Base-by-base conservation (phyloP, 2,329 filamentous ascomycete genomes). In the Lecanicillium sp. region DNA sequence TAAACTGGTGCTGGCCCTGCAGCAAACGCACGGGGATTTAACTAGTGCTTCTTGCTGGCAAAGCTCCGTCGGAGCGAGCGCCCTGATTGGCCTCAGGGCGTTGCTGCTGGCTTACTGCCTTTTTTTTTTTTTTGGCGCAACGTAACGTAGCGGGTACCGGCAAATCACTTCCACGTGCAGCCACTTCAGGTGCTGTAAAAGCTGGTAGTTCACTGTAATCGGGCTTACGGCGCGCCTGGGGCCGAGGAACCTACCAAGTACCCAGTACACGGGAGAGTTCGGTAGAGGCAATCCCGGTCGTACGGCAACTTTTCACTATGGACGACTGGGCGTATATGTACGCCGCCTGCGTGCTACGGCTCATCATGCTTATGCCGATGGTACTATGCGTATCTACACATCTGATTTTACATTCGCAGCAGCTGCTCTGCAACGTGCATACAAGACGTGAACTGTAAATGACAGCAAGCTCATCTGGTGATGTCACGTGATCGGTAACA, bases 21-120 rank as follows among this genome's bases (percentile, higher is more conserved):
- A 26, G 45, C 30, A 42, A 49, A 49, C 40, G 33, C 39, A 49
- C 39, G 40, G 39, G 46, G 46, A 49, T 44, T 40, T 15, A 15
- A 11, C n/a, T 15, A 42, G 30, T 48, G 37, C 29, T n/a, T 20
- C 36, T 36, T 27, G 38, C 27, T 36, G 19, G 37, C 41, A 20
- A 43, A 33, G 41, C 41, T 49, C 40, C 35, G 47, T 27, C 20
- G 32, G 29, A 26, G 40, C 41, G 36, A 40, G 41, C 14, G 14
- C 35, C 29, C 35, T 49, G 41, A 49, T 49, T 49, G 48, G 48
- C 9, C 41, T 27, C 20, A 14, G 27, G 35, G 20, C 12, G 20
- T 44, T 38, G 19, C 20, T 15, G 19, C 8, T 14, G 23, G 46
- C 32, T 30, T 37, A 41, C 39, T 44, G 42, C 20, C n/a, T 14